Evolutionary conservation across 1,284 basidiomycete species (phyloP).

Genomic region (Puccinia sorghi): DNA sequence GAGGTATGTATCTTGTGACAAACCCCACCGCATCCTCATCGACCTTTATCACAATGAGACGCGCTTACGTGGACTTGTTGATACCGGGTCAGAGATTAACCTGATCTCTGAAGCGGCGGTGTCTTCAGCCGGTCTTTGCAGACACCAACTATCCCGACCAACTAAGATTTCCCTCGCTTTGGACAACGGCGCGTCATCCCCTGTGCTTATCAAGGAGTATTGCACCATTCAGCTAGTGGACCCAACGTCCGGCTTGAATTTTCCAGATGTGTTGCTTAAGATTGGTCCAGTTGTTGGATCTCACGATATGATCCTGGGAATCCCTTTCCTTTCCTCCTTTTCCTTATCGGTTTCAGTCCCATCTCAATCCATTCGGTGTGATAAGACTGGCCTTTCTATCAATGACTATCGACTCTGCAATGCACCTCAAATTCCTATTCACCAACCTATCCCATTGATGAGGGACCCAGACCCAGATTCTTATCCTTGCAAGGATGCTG

Average conservation of each 20-base stretch:
- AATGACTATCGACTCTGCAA: neutral
- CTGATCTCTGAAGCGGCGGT: neutral
- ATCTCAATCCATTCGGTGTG: neutral
- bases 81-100: neutral
- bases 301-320: slow-evolving; percentile 10
- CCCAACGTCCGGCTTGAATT: neutral
- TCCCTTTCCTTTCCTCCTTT: neutral
- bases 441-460: too few relatives aligned
- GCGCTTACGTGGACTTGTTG: neutral
- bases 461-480: too few relatives aligned
- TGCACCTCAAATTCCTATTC: too few relatives aligned
- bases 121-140: neutral
- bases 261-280: neutral
- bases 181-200: neutral
- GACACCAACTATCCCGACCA: neutral
- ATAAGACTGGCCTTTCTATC: neutral
- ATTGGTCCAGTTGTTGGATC: neutral
- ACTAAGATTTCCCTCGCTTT: too few relatives aligned
- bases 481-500: too few relatives aligned
- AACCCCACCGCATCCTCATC: neutral
- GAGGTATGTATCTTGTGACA: neutral
- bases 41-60: too few relatives aligned
- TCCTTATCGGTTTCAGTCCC: neutral
- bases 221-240: neutral
- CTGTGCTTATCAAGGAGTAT: neutral